Evolutionary conservation across 164 flowering plant genomes (phyloP).

Genomic region (Liriodendron chinense): DNA sequence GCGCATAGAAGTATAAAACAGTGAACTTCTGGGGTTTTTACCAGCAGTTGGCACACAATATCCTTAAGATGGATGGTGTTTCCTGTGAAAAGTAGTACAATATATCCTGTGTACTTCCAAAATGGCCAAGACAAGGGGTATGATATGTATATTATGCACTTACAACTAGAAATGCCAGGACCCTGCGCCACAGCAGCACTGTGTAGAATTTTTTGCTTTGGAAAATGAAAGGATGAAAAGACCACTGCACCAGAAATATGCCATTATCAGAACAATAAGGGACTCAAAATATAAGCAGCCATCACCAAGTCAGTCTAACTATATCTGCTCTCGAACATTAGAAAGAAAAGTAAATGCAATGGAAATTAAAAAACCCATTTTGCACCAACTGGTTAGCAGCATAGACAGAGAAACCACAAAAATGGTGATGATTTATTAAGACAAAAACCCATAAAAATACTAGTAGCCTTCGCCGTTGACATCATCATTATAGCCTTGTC

Average conservation of each 20-base stretch:
- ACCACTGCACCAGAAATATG: conserved; percentile 76
- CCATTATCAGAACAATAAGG: conserved; percentile 2
- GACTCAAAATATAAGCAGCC: not conserved
- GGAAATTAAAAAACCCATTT: not conserved
- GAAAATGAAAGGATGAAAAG: conserved; percentile 87
- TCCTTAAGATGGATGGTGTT: not conserved
- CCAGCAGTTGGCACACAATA: not conserved
- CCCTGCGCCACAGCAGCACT: conserved; percentile 96
- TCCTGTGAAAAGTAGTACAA: not conserved
- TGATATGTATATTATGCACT: conserved; percentile 28
- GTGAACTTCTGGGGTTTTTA: not conserved
- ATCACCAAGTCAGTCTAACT: not conserved
- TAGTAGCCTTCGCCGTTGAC: too few relatives aligned
- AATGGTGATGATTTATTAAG: too few relatives aligned
- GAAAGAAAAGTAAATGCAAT: not conserved
- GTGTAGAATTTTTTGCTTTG: conserved; percentile 94
- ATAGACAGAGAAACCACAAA: too few relatives aligned
- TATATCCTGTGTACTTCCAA: not conserved
- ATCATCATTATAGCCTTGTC: too few relatives aligned
- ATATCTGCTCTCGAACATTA: not conserved
- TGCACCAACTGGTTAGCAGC: too few relatives aligned
- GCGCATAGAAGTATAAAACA: not conserved
- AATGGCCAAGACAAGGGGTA: not conserved
- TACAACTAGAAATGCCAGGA: conserved; percentile 91
- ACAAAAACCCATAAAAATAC: too few relatives aligned